Base-by-base conservation (phyloP, 768 basidiomycete species). In the Trametes gibbosa region DNA sequence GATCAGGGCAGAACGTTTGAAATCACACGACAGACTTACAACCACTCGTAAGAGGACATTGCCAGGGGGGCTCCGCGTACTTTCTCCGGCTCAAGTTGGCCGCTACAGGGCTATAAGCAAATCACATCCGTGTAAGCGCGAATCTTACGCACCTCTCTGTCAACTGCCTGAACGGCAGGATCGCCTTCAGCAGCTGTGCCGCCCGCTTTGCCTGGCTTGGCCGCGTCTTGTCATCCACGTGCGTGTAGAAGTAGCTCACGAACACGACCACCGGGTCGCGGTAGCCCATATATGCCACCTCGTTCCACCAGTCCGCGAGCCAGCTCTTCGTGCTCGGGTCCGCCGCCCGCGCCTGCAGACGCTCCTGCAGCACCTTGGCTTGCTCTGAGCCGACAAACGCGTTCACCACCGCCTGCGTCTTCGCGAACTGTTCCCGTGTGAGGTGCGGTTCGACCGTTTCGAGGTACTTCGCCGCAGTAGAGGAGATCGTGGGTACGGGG, bases 241-340 rank as follows among this genome's bases (percentile, higher is more conserved):
- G 95, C 9, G 95, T 82, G 71, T 92, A 99, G 76, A 89, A 98
- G 77, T 99, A 99, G 80, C 88, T 93, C 67, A 95, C 93, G 63
- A 85, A 90, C 14, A 95, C 90, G 29, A 95, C 88, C 48, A 97
- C 91, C 1, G 95, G 86, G 66, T 96, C 95, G 48, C 92, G 82
- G 69, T 91, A 92, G 6, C 77, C 87, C 88, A 92, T 87, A 70
- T 90, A 92, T 17, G 95, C 95, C 5, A 73, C 83, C 35, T 97
- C 92, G 74, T 98, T 95, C 96, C 96, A 99, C 97, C 97, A 99
- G 51, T 96, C 93, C 47, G 83, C 81, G n/a, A 99, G 79, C 97
- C 97, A 99, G 76, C 81, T 95, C 66, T 76, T 77, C 52, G 75
- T 72, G 17, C 73, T 72, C 1, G 83, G 81, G 24, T 84, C 78